Percentiles rank a stretch among this genome's conserved stretches.
Conservation (phyloP, 116 monocot species). For the Dioscorea cayenensis region DNA sequence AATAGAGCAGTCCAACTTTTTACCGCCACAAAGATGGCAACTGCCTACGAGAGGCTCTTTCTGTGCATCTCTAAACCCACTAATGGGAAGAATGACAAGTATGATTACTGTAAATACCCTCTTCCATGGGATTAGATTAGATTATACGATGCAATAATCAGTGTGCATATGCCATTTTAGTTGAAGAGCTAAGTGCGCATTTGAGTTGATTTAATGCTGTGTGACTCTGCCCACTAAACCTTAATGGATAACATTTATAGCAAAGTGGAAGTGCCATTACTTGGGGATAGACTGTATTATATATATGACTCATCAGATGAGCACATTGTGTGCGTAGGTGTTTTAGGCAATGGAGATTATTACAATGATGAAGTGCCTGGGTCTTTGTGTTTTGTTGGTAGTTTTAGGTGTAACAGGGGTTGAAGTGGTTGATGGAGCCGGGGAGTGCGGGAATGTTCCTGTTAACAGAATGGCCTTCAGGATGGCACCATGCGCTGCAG, state of each 20-base stretch:
- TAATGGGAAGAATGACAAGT: background rate
- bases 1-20: constrained; percentile 41
- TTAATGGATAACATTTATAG: background rate
- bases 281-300: background rate
- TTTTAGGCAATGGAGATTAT: background rate
- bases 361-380: constrained; percentile 12
- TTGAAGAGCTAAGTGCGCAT: background rate
- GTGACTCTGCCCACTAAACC: background rate
- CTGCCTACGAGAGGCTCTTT: constrained; percentile 88
- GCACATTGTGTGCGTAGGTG: background rate
- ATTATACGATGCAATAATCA: background rate
- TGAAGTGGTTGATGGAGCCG: constrained; percentile 25
- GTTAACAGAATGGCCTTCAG: constrained; percentile 31
- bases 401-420: constrained; percentile 8
- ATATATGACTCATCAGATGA: background rate
- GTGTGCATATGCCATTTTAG: background rate
- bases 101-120: constrained; percentile 57
- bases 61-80: constrained; percentile 41
- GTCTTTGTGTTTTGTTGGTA: constrained; percentile 21
- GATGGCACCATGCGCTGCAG: constrained; percentile 38
- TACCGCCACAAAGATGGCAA: constrained; percentile 65
- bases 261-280: background rate
- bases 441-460: constrained; percentile 45
- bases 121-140: constrained; percentile 19
- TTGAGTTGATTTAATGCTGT: background rate